Percentiles rank a stretch among this genome's conserved stretches.
phyloP scores from a whole-genome alignment of 2,329 filamentous ascomycete genomes.

The Ambrosiella cleistominuta region DNA sequence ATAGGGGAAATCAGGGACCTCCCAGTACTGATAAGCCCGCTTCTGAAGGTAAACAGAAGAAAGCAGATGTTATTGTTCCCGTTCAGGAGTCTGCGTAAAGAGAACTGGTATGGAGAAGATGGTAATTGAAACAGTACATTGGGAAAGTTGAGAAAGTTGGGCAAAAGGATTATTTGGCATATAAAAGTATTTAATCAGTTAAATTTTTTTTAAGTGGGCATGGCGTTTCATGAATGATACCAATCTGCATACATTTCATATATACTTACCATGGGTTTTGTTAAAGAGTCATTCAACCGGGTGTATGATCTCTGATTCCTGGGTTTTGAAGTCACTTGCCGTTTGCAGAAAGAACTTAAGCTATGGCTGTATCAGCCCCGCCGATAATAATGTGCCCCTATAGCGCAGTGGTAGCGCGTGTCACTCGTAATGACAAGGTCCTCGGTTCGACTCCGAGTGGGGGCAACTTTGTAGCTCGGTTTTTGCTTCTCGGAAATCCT shows the following conservation, averaged over 20 bases:
- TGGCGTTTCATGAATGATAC: background rate
- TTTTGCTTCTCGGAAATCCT: background rate
- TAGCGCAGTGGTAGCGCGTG: slow-evolving; percentile 23
- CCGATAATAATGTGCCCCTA: slow-evolving; percentile 15
- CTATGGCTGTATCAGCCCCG: too few relatives aligned
- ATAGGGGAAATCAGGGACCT: background rate
- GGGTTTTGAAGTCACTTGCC: too few relatives aligned
- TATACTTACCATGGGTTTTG: background rate
- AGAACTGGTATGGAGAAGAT: background rate
- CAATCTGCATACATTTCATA: background rate
- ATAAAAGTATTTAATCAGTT: background rate
- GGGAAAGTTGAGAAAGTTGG: background rate
- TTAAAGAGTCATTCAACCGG: too few relatives aligned
- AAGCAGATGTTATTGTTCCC: slow-evolving; percentile 9
- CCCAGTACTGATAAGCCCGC: background rate
- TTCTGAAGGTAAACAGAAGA: slow-evolving; percentile 6
- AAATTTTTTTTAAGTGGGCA: background rate
- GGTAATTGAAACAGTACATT: background rate
- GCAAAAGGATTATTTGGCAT: background rate
- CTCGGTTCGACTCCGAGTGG: slow-evolving; percentile 22
- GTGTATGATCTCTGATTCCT: background rate
- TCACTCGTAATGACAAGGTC: slow-evolving; percentile 24
- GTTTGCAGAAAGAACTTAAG: too few relatives aligned
- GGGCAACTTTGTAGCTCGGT: slow-evolving; percentile 14
- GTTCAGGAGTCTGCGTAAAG: slow-evolving; percentile 7